Base-by-base conservation (phyloP, 1,139 yeast genomes). In the Cylindricascospora bacillispora region DNA sequence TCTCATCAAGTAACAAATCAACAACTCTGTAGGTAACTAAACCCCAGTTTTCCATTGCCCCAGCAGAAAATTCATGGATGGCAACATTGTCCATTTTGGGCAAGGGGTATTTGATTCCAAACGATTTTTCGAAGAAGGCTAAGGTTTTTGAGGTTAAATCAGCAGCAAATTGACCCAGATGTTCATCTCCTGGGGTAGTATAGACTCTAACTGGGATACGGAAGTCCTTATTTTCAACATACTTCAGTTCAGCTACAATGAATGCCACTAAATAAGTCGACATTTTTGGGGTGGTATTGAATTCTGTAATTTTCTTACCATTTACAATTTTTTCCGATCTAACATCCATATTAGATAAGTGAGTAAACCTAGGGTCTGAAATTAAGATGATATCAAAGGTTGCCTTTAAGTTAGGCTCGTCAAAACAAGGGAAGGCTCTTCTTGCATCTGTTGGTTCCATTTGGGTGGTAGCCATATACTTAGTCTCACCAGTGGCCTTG, bases 41-140 rank as follows among this genome's bases (percentile, higher is more conserved):
- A 31, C 93, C 93, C 81, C 86, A 80, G 62, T 82, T 82, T 60
- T 82, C 94, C 94, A 82, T 82, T 29, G 93, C 94, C 43, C 85
- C 85, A 36, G 85, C 85, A 13, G 81, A 68, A 51, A 80, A 82
- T 39, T 81, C 76, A 52, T 80, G 93, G 32, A 81, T 75, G 9
- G 86, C 89, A 38, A 82, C 72, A 62, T 80, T 67, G 49, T 82
- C 94, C 62, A 80, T 63, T 59, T 82, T 81, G 27, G 92, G 86
- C 45, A 81, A 62, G 9, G 86, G 92, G 52, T 79, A 81, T 40
- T 77, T 67, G 40, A 80, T 63, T 34, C 72, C 83, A 49, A 81
- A 81, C 22, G 74, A 66, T 39, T 65, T 58, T 41, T 82, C 83
- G 46, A 75, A 81, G 57, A 74, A 78, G 44, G 69, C 79, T 39